Evolutionary conservation across 2,329 filamentous ascomycete genomes (phyloP).

Genomic region (Epichloe aotearoae): DNA sequence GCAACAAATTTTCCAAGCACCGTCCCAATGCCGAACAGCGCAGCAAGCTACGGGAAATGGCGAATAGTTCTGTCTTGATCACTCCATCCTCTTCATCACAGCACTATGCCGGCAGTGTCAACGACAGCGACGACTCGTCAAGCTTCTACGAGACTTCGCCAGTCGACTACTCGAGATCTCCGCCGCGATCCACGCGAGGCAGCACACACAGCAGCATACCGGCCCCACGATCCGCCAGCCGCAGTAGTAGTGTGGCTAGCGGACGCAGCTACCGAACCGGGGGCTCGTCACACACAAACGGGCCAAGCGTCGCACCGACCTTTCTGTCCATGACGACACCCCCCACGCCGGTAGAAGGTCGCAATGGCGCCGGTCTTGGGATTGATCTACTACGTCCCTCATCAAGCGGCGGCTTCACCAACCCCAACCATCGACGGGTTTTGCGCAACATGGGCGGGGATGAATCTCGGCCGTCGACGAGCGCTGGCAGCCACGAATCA

Average conservation of each 20-base stretch:
- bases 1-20: conserved; percentile 91
- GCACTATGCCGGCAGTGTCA: conserved; percentile 28
- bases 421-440: conserved; percentile 8
- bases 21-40: conserved; percentile 70
- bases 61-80: conserved; percentile 59
- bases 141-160: conserved; percentile 40
- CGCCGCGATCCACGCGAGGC: conserved; percentile 38
- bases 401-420: conserved; percentile 18
- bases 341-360: conserved; percentile 27
- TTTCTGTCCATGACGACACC: conserved; percentile 33
- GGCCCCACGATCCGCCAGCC: conserved; percentile 30
- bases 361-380: conserved; percentile 13
- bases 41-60: conserved; percentile 67
- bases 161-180: conserved; percentile 46
- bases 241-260: conserved; percentile 40
- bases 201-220: conserved; percentile 35
- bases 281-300: conserved; percentile 13
- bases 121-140: conserved; percentile 44
- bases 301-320: conserved; percentile 22
- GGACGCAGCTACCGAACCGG: conserved; percentile 28
- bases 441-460: conserved; percentile 8
- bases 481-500: conserved; percentile 16
- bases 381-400: conserved; percentile 19
- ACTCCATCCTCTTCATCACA: conserved; percentile 22
- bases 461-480: conserved; percentile 19